Evolutionary conservation across 495 filamentous ascomycete genomes (phyloP).

Genomic region (Aspergillus avenaceus): DNA sequence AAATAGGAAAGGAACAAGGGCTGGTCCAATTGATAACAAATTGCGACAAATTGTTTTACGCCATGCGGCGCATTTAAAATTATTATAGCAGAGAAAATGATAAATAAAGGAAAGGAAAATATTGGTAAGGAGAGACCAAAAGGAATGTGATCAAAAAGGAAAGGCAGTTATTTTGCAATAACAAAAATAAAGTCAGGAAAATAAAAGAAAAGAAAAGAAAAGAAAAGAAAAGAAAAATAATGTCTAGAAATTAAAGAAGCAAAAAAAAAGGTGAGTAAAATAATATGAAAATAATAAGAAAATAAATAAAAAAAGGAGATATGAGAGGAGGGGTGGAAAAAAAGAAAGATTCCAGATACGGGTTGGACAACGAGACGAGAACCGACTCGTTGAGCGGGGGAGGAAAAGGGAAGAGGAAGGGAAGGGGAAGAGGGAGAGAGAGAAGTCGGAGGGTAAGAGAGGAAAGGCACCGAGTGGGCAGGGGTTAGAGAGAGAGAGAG

Average conservation of each 20-base stretch:
- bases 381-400: slow-evolving; percentile 24
- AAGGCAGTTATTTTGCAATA: too few relatives aligned
- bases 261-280: slow-evolving; percentile 12
- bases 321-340: background rate
- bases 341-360: slow-evolving; percentile 10
- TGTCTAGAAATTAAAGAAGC: slow-evolving; percentile 12
- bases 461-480: background rate
- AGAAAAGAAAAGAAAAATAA: slow-evolving; percentile 8
- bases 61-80: slow-evolving; percentile 11
- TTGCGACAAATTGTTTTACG: slow-evolving; percentile 7
- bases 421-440: slow-evolving; percentile 5
- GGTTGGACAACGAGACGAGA: slow-evolving; percentile 12
- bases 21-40: background rate
- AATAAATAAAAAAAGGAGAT: slow-evolving; percentile 8
- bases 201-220: slow-evolving; percentile 5
- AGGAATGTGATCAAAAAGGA: too few relatives aligned
- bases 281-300: slow-evolving; percentile 4
- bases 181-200: background rate
- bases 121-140: background rate
- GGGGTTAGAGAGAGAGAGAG: slow-evolving; percentile 4
- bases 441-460: slow-evolving; percentile 1
- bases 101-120: background rate
- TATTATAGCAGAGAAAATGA: background rate
- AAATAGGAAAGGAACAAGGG: too few relatives aligned
- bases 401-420: slow-evolving; percentile 7